phyloP scores from a whole-genome alignment of 352 stramenopile genomes.

The Phytophthora palmivora region DNA sequence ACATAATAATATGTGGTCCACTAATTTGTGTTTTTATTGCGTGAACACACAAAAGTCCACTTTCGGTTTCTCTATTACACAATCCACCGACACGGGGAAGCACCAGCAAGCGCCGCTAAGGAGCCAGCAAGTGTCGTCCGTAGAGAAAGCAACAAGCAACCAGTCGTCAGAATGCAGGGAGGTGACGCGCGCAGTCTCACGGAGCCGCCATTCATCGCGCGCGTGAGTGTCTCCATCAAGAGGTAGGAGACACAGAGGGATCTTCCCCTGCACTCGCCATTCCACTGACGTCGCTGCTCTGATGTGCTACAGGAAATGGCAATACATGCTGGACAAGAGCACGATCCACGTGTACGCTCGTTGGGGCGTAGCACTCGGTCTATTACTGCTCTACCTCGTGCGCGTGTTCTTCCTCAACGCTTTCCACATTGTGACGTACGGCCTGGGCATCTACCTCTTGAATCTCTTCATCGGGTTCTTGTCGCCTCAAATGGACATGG shows the following conservation, averaged over 20 bases:
- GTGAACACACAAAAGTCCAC: no score
- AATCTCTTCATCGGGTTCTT: slow-evolving; percentile 99
- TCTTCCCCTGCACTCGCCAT: slow-evolving; percentile 2
- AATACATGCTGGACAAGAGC: slow-evolving; percentile 98
- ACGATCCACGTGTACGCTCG: slow-evolving; percentile 95
- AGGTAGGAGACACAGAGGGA: slow-evolving; percentile 50
- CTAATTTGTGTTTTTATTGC: slow-evolving; percentile 8
- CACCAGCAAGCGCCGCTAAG: slow-evolving; percentile 19
- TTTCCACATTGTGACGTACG: slow-evolving; percentile 99
- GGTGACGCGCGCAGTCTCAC: slow-evolving; percentile 69
- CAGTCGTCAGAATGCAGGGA: slow-evolving; percentile 42
- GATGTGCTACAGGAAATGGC: slow-evolving; percentile 86
- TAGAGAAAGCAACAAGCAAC: slow-evolving; percentile 5
- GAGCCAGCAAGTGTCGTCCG: slow-evolving; percentile 8
- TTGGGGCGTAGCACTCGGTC: slow-evolving; percentile 90
- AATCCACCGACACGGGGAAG: slow-evolving; percentile 35
- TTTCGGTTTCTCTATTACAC: slow-evolving; percentile 17
- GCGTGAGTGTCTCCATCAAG: slow-evolving; percentile 80
- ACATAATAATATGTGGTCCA: slow-evolving; percentile 20
- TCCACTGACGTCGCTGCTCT: background rate
- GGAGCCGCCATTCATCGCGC: slow-evolving; percentile 82
- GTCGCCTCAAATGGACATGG: slow-evolving; percentile 94
- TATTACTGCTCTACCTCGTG: slow-evolving; percentile 94
- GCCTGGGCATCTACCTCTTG: slow-evolving; percentile 98
- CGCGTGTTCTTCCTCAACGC: slow-evolving; percentile 93